Conservation (phyloP, 371 early-diverging fungal species). For the Aphelidium insulamus region DNA sequence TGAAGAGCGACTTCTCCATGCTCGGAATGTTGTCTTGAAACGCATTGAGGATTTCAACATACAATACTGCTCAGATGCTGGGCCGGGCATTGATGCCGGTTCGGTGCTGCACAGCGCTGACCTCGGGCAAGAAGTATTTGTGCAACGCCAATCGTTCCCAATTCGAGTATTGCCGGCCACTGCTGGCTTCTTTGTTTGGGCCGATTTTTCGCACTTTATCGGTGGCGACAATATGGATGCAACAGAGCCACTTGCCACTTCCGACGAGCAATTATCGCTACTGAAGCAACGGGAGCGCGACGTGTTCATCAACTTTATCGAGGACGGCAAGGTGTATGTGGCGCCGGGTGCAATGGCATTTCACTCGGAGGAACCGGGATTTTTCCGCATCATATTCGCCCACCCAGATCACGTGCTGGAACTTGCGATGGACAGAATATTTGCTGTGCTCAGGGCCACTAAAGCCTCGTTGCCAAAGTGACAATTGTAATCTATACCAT, state of each 20-base stretch:
- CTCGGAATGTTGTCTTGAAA: no score
- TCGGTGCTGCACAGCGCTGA: no score
- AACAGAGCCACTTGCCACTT: slow-evolving; percentile 3
- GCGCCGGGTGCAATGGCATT: slow-evolving; percentile 40
- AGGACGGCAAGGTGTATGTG: slow-evolving; percentile 29
- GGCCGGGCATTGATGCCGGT: no score
- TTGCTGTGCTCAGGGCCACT: no score
- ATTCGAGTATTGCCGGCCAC: slow-evolving; percentile 24
- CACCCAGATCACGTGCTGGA: slow-evolving; percentile 14
- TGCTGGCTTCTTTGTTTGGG: slow-evolving; percentile 42
- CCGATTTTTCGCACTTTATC: slow-evolving; percentile 18
- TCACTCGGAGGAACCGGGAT: slow-evolving; percentile 26
- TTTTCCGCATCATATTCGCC: slow-evolving; percentile 36
- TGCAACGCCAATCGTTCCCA: slow-evolving; percentile 16
- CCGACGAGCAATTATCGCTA: slow-evolving; percentile 11
- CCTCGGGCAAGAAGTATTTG: no score
- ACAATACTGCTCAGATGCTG: no score
- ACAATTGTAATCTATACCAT: no score
- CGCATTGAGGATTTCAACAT: no score
- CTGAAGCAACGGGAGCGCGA: slow-evolving; percentile 15
- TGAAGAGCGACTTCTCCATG: no score
- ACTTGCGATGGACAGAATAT: slow-evolving; percentile 19
- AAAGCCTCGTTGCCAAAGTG: no score
- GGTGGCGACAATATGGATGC: slow-evolving; percentile 6
- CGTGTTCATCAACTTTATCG: slow-evolving; percentile 13